Evolutionary conservation across 352 stramenopile species (phyloP).

Genomic region (Phytophthora palmivora): DNA sequence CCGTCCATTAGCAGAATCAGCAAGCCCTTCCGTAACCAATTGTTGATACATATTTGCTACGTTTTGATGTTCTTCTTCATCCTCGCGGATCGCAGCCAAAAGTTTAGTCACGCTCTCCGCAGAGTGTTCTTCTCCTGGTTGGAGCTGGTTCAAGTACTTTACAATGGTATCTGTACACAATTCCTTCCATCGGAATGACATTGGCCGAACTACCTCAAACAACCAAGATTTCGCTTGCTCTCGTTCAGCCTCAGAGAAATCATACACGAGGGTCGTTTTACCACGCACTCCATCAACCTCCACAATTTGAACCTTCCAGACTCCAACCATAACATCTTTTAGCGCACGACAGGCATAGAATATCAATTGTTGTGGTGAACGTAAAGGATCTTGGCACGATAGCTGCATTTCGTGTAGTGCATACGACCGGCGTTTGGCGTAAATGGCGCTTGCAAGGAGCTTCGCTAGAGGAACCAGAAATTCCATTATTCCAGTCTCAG

Average conservation of each 20-base stretch:
- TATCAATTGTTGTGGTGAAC: slow-evolving; percentile 65
- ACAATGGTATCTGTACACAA: slow-evolving; percentile 57
- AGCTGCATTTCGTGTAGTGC: slow-evolving; percentile 57
- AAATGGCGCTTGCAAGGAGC: slow-evolving; percentile 56
- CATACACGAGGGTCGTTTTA: slow-evolving; percentile 62
- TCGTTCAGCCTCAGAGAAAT: slow-evolving; percentile 56
- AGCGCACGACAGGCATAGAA: slow-evolving; percentile 48
- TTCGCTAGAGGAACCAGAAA: slow-evolving; percentile 56
- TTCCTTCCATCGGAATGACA: slow-evolving; percentile 55
- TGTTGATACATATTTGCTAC: slow-evolving; percentile 12
- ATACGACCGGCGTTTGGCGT: slow-evolving; percentile 64
- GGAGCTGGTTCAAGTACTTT: slow-evolving; percentile 22
- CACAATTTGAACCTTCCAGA: slow-evolving; percentile 63
- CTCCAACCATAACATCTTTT: slow-evolving; percentile 55
- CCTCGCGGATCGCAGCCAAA: slow-evolving; percentile 27
- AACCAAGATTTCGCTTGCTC: slow-evolving; percentile 17
- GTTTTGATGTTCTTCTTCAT: slow-evolving; percentile 25
- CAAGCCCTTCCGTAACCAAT: slow-evolving; percentile 11
- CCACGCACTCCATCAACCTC: slow-evolving; percentile 57
- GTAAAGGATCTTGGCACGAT: slow-evolving; percentile 46
- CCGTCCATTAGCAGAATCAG: background rate
- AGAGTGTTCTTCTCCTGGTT: background rate
- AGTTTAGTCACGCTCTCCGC: slow-evolving; percentile 21
- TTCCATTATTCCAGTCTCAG: slow-evolving; percentile 63
- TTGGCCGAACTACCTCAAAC: slow-evolving; percentile 39